Evolutionary conservation across 208 protist genomes (phyloP), one percentile per base, ranked within the genome.

Genomic region (Crithidia sp.): DNA sequence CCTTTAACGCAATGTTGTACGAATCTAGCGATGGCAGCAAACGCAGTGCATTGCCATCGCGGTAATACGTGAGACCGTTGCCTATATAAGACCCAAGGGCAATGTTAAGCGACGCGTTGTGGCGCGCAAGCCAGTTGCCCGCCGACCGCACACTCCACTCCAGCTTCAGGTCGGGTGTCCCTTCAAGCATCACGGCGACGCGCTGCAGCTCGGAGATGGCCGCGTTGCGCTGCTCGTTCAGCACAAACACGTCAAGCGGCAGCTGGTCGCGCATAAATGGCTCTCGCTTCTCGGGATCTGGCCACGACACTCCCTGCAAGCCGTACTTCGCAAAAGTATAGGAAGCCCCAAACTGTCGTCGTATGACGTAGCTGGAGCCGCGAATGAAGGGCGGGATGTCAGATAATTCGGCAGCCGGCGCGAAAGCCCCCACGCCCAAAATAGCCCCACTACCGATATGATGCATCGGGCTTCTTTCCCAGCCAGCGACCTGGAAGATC

Each of bases 401-500:
- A 5, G 19, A 5, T 40, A 58, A 39, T 28, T 28, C 13, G 7
- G 54, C 7, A 6, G 54, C 54, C 7, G 54, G 7, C 14, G 54
- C 3, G 13, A 58, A 58, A 28, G 28, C 28, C 28, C 28, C 28
- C 28, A 28, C 54, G 13, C 19, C 14, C 4, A 58, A 13, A 39
- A 58, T 39, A 28, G 54, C 10, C 37, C 17, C 37, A 50, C 43
- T 69, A 41, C 71, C 73, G 7, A n/a, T 17, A 40, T 44, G 67
- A 12, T 73, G 16, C 19, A 43, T 44, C 39, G 19, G 14, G 5
- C 6, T 28, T 16, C 67, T 56, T 10, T 77, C n/a, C 14, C 13
- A 60, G 52, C 17, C 40, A 3, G 17, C 8, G 13, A 69, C 28
- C 5, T 37, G 7, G 14, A 39, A 6, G 41, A n/a, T 17, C 19